Base-by-base conservation (phyloP, 768 basidiomycete species). In the Hypsizygus marmoreus region DNA sequence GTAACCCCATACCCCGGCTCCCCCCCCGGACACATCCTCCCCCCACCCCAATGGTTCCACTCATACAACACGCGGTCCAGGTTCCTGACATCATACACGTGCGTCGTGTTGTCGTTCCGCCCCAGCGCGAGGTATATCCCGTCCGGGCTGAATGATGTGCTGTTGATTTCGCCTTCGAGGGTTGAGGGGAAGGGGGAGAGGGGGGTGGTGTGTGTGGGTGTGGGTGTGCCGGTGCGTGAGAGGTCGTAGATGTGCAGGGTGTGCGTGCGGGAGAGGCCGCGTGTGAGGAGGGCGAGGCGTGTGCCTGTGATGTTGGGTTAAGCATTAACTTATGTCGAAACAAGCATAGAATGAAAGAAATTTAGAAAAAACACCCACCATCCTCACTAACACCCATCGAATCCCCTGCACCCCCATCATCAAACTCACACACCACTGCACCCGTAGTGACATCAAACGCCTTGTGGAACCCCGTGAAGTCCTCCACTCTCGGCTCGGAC, bases 51-150 rank as follows among this genome's bases (percentile, higher is more conserved):
- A 49, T 88, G 86, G 31, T 57, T 53, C 54, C 81, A 83, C 13
- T 68, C 64, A 44, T 71, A 74, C 33, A 86, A 55, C 10, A 72
- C 62, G 1, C 76, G 63, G 16, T 66, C 59, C 13, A 84, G 56
- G 57, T 71, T 79, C 9, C 86, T 77, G 1, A 73, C 55, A 58
- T 89, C 86, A 50, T 88, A 88, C 3, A 89, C 60, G 44, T 86
- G 80, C 1, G 70, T 65, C 25, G 58, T 58, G 50, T 86, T 84
- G 57, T 88, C 84, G 33, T 63, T 77, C 32, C 84, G 73, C 3
- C 73, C 83, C 5, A 82, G 58, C 11, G 85, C 81, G 7, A 88
- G 69, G 52, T 80, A 80, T 3, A 79, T 63, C 8, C 76, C 76
- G 50, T 87, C 85, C 0, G 82, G 73, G 52, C 84, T 86, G 59